Evolutionary conservation across 371 early-diverging fungal genomes (phyloP).

Genomic region (Mucor mucedo): DNA sequence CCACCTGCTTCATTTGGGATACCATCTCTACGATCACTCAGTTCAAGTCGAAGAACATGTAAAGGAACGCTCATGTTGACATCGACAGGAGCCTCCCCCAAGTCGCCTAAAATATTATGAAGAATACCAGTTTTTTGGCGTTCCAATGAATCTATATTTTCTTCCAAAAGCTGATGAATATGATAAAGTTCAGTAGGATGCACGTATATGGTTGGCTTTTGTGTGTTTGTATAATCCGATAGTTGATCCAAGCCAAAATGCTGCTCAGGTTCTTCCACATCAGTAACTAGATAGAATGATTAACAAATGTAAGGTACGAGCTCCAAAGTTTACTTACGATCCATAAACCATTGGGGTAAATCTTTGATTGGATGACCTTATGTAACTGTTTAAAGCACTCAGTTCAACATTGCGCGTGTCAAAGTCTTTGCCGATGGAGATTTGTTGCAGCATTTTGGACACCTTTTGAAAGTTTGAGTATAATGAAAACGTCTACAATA

Average conservation of each 20-base stretch:
- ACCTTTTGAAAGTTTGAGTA: slow-evolving; percentile 26
- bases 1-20: slow-evolving; percentile 66
- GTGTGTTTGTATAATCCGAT: slow-evolving; percentile 83
- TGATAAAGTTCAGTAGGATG: slow-evolving; percentile 90
- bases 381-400: slow-evolving; percentile 80
- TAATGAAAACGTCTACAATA: too few relatives aligned
- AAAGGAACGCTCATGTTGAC: slow-evolving; percentile 53
- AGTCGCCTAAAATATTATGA: slow-evolving; percentile 76
- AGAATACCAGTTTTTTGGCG: slow-evolving; percentile 78
- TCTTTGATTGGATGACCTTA: slow-evolving; percentile 71
- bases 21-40: slow-evolving; percentile 74
- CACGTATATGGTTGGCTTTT: slow-evolving; percentile 91
- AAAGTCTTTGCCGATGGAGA: slow-evolving; percentile 83
- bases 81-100: slow-evolving; percentile 79
- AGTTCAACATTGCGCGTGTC: slow-evolving; percentile 71
- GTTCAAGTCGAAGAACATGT: slow-evolving; percentile 71
- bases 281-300: slow-evolving; percentile 58
- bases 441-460: slow-evolving; percentile 91
- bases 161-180: slow-evolving; percentile 80
- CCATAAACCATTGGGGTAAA: slow-evolving; percentile 81
- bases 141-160: slow-evolving; percentile 72
- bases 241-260: slow-evolving; percentile 93
- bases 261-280: slow-evolving; percentile 85
- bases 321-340: slow-evolving; percentile 24
- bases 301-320: background rate